These are phyloP conservation scores for Calonectria henricotiae DNA, from an alignment of 2,329 filamentous ascomycete genomes.

Conservation along the genomic window DNA sequence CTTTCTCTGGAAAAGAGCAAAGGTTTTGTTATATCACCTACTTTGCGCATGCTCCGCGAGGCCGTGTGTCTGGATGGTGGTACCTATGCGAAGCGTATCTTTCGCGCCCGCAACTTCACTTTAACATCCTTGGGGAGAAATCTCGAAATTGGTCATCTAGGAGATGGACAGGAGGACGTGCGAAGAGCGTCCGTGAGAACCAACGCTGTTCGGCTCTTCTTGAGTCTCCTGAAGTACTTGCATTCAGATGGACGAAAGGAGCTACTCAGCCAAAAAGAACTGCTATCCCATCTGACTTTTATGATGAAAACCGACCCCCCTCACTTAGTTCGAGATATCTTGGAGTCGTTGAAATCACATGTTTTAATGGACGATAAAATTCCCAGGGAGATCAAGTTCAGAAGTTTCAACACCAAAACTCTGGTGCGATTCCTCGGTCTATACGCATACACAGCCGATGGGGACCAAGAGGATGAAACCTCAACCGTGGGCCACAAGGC, in stretches of 20 bases:
- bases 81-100: constrained; percentile 82
- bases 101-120: constrained; percentile 83
- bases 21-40: constrained; percentile 91
- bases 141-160: constrained; percentile 78
- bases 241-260: constrained; percentile 85
- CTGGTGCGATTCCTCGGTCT: constrained; percentile 81
- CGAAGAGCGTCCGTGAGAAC: constrained; percentile 86
- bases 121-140: constrained; percentile 87
- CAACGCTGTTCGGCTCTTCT: constrained; percentile 85
- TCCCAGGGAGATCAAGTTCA: constrained; percentile 81
- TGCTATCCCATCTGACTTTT: constrained; percentile 87
- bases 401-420: constrained; percentile 82
- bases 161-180: constrained; percentile 73
- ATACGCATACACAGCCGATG: constrained; percentile 74
- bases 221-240: constrained; percentile 85
- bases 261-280: constrained; percentile 83
- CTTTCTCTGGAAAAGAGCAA: constrained; percentile 86
- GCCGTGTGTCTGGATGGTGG: constrained; percentile 91
- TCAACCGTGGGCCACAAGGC: constrained; percentile 76
- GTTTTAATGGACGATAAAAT: constrained; percentile 84
- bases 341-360: constrained; percentile 79
- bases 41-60: constrained; percentile 88
- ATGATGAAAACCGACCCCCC: constrained; percentile 85
- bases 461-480: constrained; percentile 60
- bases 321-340: constrained; percentile 81